Evolutionary conservation across 164 flowering plant species (phyloP), one percentile per base, ranked within the genome.

Genomic region (Vitis vinifera): DNA sequence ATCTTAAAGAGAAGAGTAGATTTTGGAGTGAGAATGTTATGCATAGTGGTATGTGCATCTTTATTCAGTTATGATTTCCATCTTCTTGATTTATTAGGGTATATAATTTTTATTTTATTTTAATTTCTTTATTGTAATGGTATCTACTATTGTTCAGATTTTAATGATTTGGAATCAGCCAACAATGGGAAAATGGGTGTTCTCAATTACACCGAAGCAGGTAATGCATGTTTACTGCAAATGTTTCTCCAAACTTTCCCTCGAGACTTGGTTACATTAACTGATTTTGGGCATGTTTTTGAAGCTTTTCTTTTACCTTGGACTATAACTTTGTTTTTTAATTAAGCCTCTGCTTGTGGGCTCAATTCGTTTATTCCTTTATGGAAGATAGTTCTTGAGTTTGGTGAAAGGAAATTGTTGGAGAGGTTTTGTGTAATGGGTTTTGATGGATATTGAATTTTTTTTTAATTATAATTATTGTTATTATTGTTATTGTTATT

Each of bases 21-120:
- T 95, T 93, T 76, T 95, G 98, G 98, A 90, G 87, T 62, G 99
- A 95, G 77, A 56, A 87, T 69, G 97, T 95, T 23, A 78, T 95
- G 12, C 96, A 79, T 55, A 76, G 68, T 61, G 96, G 96, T 89
- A 81, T 51, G 82, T 65, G 10, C 58, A 51, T 70, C 51, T 61
- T 1, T 11, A 50, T 10, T 59, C 27, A 37, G 44, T 10, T 51
- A n/a, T 12, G 8, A 13, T 10, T 69, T 44, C 48, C 14, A n/a
- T 27, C 13, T 65, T 11, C 13, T 72, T 30, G 10, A 19, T 23
- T 16, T 52, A 5, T 23, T 23, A 23, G 27, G 27, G 17, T 19
- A 17, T 47, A 0, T 7, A 16, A 4, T 37, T 10, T 7, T 23
- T 56, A 1, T 71, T 44, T 57, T 10, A 2, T 37, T 50, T 56